A percentile compares a stretch with the other conserved stretches of the same genome.
Conservation (phyloP, 1,284 basidiomycete species). For the Meira miltonrushii region DNA sequence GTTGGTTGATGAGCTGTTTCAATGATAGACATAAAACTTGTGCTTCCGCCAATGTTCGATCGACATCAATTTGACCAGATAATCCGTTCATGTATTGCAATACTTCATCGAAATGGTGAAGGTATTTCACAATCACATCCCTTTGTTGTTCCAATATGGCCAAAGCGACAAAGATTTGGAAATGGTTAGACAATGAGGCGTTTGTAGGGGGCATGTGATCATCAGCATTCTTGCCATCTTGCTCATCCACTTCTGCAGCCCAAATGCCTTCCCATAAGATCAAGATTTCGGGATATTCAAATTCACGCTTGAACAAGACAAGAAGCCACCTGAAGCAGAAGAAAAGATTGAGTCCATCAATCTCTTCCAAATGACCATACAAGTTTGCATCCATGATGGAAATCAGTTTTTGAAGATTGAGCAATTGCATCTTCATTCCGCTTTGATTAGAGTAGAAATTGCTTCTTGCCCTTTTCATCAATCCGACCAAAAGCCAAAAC, state of each 20-base stretch:
- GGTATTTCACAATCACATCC: slow-evolving; percentile 85
- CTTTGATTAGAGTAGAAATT: slow-evolving; percentile 95
- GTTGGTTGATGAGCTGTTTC: background rate
- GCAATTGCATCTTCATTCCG: slow-evolving; percentile 91
- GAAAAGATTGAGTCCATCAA: slow-evolving; percentile 87
- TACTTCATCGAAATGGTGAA: slow-evolving; percentile 65
- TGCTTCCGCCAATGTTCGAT: slow-evolving; percentile 13
- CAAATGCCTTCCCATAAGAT: slow-evolving; percentile 72
- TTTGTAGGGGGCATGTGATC: slow-evolving; percentile 10
- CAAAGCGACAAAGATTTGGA: slow-evolving; percentile 89
- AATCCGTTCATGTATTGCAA: slow-evolving; percentile 30
- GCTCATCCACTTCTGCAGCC: slow-evolving; percentile 20
- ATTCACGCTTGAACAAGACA: slow-evolving; percentile 64
- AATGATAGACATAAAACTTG: slow-evolving; percentile 13
- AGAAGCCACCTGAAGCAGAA: slow-evolving; percentile 83
- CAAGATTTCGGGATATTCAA: slow-evolving; percentile 80
- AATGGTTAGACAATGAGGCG: slow-evolving; percentile 55
- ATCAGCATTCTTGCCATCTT: background rate
- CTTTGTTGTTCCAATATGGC: slow-evolving; percentile 89
- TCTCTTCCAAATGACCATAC: slow-evolving; percentile 63
- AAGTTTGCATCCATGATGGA: slow-evolving; percentile 83
- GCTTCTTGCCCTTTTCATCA: slow-evolving; percentile 87
- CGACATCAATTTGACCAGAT: slow-evolving; percentile 18
- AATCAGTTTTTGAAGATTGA: slow-evolving; percentile 82
- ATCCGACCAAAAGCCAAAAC: slow-evolving; percentile 90